Evolutionary conservation across 495 filamentous ascomycete genomes (phyloP).

Genomic region (Talaromyces ruber): DNA sequence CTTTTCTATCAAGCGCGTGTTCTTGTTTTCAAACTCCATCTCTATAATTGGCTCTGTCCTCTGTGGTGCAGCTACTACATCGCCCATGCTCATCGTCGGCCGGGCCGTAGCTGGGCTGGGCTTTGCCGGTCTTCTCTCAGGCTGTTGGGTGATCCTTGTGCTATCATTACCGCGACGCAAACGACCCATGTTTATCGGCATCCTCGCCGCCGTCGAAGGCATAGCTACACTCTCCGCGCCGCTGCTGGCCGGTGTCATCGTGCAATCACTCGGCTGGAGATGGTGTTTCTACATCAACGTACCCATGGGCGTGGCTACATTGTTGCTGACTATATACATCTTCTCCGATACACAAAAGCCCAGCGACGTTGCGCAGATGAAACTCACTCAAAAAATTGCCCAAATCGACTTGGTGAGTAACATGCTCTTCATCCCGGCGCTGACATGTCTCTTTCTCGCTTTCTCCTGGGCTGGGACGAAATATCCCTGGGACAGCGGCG

Average conservation of each 20-base stretch:
- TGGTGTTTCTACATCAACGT: constrained; percentile 56
- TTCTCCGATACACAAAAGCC: constrained; percentile 17
- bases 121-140: constrained; percentile 32
- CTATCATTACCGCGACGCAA: constrained; percentile 27
- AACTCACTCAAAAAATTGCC: constrained; percentile 26
- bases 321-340: constrained; percentile 13
- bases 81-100: constrained; percentile 24
- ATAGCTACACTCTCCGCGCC: constrained; percentile 38
- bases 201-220: constrained; percentile 26
- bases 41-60: constrained; percentile 37
- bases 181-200: constrained; percentile 20
- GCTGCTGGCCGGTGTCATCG: constrained; percentile 42
- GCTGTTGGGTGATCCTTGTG: constrained; percentile 34
- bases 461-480: constrained; percentile 59
- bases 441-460: constrained; percentile 53
- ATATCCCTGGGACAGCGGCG: constrained; percentile 44
- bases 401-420: constrained; percentile 50
- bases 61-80: constrained; percentile 18
- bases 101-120: constrained; percentile 24
- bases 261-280: constrained; percentile 53
- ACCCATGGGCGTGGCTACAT: constrained; percentile 31
- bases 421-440: constrained; percentile 46
- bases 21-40: constrained; percentile 47
- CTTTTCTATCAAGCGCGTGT: constrained; percentile 17
- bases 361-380: constrained; percentile 13